Evolutionary conservation across 2,329 filamentous ascomycete species (phyloP), one percentile per base, ranked within the genome.

Genomic region (Fusarium nelsonii): DNA sequence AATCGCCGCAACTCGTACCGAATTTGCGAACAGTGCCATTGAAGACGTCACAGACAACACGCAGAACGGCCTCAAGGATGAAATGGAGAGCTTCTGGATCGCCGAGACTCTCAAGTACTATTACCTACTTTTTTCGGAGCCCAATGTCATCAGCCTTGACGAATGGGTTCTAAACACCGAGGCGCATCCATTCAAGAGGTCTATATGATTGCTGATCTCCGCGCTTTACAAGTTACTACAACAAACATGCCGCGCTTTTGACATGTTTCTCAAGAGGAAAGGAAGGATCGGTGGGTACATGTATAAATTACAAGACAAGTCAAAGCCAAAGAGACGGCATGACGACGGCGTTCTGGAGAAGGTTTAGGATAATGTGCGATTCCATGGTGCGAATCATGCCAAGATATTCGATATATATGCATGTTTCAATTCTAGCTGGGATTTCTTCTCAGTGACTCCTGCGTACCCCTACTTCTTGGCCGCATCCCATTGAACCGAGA

Each of bases 61-160:
- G 14, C 51, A 71, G 18, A 79, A 84, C 1, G 73, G 73, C 11
- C 81, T 84, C 56, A 76, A 79, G 39, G 87, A 94, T 77, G 83
- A 84, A 71, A 94, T 95, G 92, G 91, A 97, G 81, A 94, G 91
- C 75, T 97, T 97, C 79, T 97, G 94, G 92, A 84, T 93, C 64
- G 92, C 92, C 5, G 94, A 97, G 84, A 97, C 93, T 40, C 82
- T 97, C 72, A 97, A 97, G 83, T 97, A 97, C 76, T 97, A 96
- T 71, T 97, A 93, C 77, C 79, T 97, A 58, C 84, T 97, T 50
- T 97, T 92, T 77, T 88, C 88, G 23, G 79, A 89, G 58, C 90
- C 91, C 0, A 83, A 85, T 51, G 80, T 90, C n/a, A 81, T 91
- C 40, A 91, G 85, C 74, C 79, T 92, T 58, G 90, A 92, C 76